Evolutionary conservation across 2,329 filamentous ascomycete genomes (phyloP).

Genomic region (Alternaria longipes): DNA sequence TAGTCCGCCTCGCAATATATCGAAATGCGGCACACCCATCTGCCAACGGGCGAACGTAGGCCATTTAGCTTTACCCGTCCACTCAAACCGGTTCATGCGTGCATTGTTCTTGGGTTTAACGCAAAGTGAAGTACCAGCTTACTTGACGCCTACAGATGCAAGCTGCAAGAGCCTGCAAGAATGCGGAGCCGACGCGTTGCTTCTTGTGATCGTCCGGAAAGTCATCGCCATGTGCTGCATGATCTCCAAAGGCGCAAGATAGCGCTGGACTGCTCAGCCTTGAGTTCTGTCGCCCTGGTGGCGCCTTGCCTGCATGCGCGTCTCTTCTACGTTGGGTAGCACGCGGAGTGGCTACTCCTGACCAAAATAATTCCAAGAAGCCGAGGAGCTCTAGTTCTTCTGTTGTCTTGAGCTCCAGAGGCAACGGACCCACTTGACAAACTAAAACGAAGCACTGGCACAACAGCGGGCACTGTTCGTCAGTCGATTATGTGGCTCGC

Average conservation of each 20-base stretch:
- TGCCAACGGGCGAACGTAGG: slow-evolving; percentile 11
- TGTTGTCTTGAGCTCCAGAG: slow-evolving; percentile 8
- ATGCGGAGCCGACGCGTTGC: slow-evolving; percentile 11
- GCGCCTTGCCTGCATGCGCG: slow-evolving; percentile 2
- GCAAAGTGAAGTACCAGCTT: slow-evolving; percentile 3
- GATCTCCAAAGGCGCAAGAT: slow-evolving; percentile 9
- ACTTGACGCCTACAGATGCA: slow-evolving; percentile 1
- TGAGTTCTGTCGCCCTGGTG: slow-evolving; percentile 8
- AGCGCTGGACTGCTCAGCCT: slow-evolving; percentile 4
- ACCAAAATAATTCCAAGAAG: not conserved
- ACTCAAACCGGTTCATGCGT: not conserved
- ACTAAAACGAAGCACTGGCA: slow-evolving; percentile 12
- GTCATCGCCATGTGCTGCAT: slow-evolving; percentile 4
- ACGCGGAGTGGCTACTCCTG: not conserved
- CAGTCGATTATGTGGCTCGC: slow-evolving; percentile 18
- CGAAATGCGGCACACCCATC: slow-evolving; percentile 11
- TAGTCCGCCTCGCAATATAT: slow-evolving; percentile 12
- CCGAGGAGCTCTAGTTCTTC: slow-evolving; percentile 2
- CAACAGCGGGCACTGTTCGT: slow-evolving; percentile 12
- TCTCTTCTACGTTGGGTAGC: slow-evolving; percentile 3
- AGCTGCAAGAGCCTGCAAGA: slow-evolving; percentile 7
- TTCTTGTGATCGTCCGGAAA: slow-evolving; percentile 10
- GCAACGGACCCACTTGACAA: slow-evolving; percentile 6
- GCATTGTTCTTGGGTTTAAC: slow-evolving; percentile 5
- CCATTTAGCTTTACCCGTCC: not conserved